Evolutionary conservation across 2,329 filamentous ascomycete species (phyloP), one percentile per base, ranked within the genome.

Genomic region (Septoria linicola): DNA sequence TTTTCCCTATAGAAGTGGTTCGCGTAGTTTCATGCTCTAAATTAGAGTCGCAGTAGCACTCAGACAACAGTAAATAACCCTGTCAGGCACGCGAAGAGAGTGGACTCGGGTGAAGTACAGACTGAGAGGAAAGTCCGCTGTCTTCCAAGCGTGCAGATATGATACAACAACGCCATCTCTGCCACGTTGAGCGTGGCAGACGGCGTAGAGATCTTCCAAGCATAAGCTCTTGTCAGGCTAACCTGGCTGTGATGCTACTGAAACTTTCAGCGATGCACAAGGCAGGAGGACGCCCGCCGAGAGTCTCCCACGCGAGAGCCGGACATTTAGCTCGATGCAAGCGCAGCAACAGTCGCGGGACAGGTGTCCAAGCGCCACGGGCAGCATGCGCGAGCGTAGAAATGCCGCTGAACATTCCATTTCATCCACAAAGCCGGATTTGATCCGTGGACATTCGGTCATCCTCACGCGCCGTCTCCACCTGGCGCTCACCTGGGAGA

Each of bases 11-110:
- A 27, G 35, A 47, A 53, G 54, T 51, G 56, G 45, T 51, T 51
- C 45, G 57, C 48, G 53, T 54, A 56, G 57, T 58, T 55, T 51
- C 55, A 56, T 49, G 41, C 35, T 49, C 56, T 48, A 58, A 59
- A 53, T 58, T 62, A 57, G 54, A 54, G 56, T 58, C 41, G 57
- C 58, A 56, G 59, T 59, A 59, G 54, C 34, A 21, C 40, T 54
- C 51, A 35, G 51, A 55, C 37, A 55, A 34, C 43, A 45, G 27
- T 23, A 42, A 21, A n/a, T 16, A 48, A n/a, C 44, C 35, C 34
- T 30, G 35, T 23, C 36, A 7, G 44, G 25, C 34, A 39, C 35
- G 44, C 34, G 44, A 40, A 23, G 19, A 11, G 23, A 27, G 23
- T 32, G 34, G 34, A 44, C 30, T 44, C 35, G 44, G 34, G 17